Evolutionary conservation across 2,329 filamentous ascomycete genomes (phyloP), one percentile per base, ranked within the genome.

Genomic region (Diaporthe ilicicola): DNA sequence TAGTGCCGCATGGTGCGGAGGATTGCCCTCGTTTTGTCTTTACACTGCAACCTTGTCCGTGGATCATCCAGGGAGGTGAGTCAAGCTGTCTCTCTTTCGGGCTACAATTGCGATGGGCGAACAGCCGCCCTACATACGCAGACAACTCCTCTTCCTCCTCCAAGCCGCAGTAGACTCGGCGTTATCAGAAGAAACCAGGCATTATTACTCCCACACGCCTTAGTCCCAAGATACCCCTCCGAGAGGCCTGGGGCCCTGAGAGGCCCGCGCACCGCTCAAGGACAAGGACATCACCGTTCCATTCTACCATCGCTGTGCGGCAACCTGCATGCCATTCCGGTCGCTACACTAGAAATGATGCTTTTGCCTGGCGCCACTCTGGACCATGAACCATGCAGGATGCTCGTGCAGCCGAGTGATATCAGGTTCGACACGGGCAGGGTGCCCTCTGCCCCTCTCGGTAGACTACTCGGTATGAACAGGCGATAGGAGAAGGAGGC

Each of bases 321-420:
- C 59, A n/a, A 62, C 29, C 59, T 27, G 42, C 42, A 62, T 27
- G 39, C 56, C 56, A 62, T 19, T 5, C n/a, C 17, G 24, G 17
- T 15, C 27, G 19, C 56, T 17, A 34, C n/a, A n/a, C n/a, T n/a
- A 34, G n/a, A 48, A 24, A 48, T 62, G 59, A 19, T 34, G 27
- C 59, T 29, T 34, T 62, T 5, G 48, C n/a, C 42, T 34, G 29
- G 17, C 42, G 32, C 27, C 44, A 24, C n/a, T 48, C 12, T 48
- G 42, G 59, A 34, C 59, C 22, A 62, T 62, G 59, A 62, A 34
- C 48, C 59, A 62, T 62, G 59, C 59, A 62, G 59, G 8, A 37
- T 17, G 27, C 42, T 48, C 10, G 22, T 22, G 42, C 59, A 48
- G 27, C 59, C 59, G 29, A 34, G 42, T 19, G 13, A 62, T 62